These are phyloP conservation scores for Trichosporon sp. DNA, from an alignment of 1,284 basidiomycete genomes.

Conservation along the genomic window DNA sequence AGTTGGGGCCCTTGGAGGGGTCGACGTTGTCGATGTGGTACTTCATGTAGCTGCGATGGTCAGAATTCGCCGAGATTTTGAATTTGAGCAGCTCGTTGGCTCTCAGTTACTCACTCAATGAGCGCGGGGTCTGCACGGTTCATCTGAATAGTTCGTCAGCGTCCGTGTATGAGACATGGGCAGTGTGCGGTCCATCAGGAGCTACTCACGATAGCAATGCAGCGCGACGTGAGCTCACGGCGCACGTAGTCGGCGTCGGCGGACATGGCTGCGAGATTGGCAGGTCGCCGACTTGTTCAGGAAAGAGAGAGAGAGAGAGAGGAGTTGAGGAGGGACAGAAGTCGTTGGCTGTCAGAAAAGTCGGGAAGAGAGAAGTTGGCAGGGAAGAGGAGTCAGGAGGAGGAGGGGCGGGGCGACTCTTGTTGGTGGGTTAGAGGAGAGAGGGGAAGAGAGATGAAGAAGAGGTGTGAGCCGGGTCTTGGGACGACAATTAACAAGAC, in stretches of 20 bases:
- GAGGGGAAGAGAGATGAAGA: background rate
- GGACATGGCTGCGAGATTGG: conserved; percentile 20
- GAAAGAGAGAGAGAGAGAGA: background rate
- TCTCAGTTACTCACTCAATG: conserved; percentile 51
- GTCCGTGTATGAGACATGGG: background rate
- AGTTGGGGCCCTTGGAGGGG: conserved; percentile 78
- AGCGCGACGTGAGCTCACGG: conserved; percentile 86
- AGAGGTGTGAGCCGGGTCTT: background rate
- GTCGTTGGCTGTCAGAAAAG: conserved; percentile 4
- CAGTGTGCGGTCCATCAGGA: background rate
- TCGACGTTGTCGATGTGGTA: conserved; percentile 85
- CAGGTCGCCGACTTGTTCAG: conserved; percentile 12
- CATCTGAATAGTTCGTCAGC: conserved; percentile 51
- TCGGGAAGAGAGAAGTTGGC: background rate
- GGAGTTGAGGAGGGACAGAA: background rate
- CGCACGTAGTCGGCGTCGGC: conserved; percentile 40
- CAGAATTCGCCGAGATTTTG: background rate
- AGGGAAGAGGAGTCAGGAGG: background rate
- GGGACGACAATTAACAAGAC: background rate
- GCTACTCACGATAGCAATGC: conserved; percentile 67
- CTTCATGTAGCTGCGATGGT: conserved; percentile 70
- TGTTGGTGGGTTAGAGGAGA: no score
- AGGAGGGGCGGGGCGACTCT: background rate
- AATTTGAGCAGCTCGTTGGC: background rate
- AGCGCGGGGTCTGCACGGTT: conserved; percentile 91